Evolutionary conservation across 371 early-diverging fungal genomes (phyloP).

Genomic region (Batkoa obscura): DNA sequence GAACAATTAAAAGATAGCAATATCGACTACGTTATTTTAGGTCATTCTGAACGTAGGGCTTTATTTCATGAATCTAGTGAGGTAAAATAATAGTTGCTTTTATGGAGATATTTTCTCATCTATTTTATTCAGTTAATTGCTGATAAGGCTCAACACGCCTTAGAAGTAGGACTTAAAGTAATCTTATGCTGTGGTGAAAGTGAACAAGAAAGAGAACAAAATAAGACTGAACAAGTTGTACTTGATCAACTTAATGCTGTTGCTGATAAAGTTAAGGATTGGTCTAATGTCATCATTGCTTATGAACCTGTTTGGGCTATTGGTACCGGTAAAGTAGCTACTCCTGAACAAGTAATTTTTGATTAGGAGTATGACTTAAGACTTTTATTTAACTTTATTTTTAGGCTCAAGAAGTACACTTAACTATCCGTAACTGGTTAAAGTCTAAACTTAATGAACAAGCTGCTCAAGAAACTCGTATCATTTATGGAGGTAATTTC

Average conservation of each 20-base stretch:
- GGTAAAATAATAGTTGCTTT: constrained; percentile 15
- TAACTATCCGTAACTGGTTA: constrained; percentile 75
- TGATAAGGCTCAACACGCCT: constrained; percentile 73
- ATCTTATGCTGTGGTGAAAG: constrained; percentile 97
- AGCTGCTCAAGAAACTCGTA: constrained; percentile 74
- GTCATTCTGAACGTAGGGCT: constrained; percentile 98
- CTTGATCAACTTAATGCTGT: constrained; percentile 78
- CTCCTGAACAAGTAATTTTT: constrained; percentile 55
- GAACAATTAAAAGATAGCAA: constrained; percentile 90
- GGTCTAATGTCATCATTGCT: constrained; percentile 91
- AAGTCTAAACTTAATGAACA: constrained; percentile 52
- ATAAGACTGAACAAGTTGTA: constrained; percentile 70
- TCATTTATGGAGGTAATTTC: constrained; percentile 85
- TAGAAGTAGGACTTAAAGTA: constrained; percentile 75
- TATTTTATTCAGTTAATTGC: constrained; percentile 36
- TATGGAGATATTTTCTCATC: constrained; percentile 1
- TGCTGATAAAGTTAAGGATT: constrained; percentile 46
- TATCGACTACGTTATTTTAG: constrained; percentile 91
- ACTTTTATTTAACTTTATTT: neutral
- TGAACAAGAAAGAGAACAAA: constrained; percentile 79
- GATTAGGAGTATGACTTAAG: neutral
- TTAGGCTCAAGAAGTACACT: constrained; percentile 90
- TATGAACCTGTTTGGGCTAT: constrained; percentile 99
- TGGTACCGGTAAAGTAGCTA: constrained; percentile 97
- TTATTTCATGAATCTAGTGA: constrained; percentile 83